Percentiles rank a stretch among this genome's conserved stretches.
Evolutionary conservation across 2,329 filamentous ascomycete genomes (phyloP).

Genomic region (Colletotrichum caudatum): DNA sequence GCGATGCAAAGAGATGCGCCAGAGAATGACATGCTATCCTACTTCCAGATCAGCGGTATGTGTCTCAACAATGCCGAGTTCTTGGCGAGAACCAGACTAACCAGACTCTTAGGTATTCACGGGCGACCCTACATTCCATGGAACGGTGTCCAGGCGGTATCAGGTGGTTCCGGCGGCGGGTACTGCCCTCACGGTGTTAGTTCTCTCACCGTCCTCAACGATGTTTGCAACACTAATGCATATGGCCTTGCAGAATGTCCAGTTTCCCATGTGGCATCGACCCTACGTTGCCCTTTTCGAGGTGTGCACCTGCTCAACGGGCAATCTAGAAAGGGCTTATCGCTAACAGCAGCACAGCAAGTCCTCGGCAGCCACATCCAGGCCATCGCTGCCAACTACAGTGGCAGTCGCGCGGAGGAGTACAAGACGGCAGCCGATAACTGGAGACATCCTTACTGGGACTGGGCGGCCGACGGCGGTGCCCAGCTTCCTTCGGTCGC

Average conservation of each 20-base stretch:
- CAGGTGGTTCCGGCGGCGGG: slow-evolving; percentile 31
- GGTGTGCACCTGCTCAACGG: slow-evolving; percentile 51
- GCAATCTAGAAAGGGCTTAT: not conserved
- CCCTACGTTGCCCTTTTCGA: slow-evolving; percentile 67
- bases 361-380: slow-evolving; percentile 60
- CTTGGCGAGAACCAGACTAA: not conserved
- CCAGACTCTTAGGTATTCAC: slow-evolving; percentile 52
- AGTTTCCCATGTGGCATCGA: slow-evolving; percentile 68
- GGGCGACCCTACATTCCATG: slow-evolving; percentile 58
- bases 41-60: slow-evolving; percentile 63
- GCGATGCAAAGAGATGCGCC: slow-evolving; percentile 60
- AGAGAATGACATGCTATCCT: slow-evolving; percentile 59
- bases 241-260: slow-evolving; percentile 47
- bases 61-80: not conserved
- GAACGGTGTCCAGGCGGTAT: slow-evolving; percentile 45
- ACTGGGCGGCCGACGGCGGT: slow-evolving; percentile 58
- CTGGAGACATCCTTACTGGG: slow-evolving; percentile 65
- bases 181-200: slow-evolving; percentile 45
- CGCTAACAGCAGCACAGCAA: slow-evolving; percentile 57
- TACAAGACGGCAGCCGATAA: slow-evolving; percentile 60
- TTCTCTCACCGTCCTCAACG: not conserved
- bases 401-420: slow-evolving; percentile 46
- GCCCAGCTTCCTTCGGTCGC: slow-evolving; percentile 57
- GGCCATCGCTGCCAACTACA: slow-evolving; percentile 60
- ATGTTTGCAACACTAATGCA: not conserved